These are phyloP conservation scores for Gynostemma pentaphyllum DNA, from an alignment of 306 rosid genomes.

Conservation along the genomic window DNA sequence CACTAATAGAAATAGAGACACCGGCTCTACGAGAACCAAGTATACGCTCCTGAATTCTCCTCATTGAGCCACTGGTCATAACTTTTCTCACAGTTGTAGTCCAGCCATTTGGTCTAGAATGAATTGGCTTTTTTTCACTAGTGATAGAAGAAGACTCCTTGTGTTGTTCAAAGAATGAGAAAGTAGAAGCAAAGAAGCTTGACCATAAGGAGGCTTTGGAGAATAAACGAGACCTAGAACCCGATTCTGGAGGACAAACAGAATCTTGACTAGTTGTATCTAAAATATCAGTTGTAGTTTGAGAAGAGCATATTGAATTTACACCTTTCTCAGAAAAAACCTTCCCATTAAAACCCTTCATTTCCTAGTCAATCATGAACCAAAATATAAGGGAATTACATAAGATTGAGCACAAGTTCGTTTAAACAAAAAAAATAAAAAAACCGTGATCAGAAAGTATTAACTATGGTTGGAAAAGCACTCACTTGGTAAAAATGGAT, in stretches of 20 bases:
- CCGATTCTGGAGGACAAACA: slow-evolving; percentile 37
- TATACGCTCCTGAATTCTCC: slow-evolving; percentile 73
- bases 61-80: slow-evolving; percentile 63
- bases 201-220: slow-evolving; percentile 68
- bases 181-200: slow-evolving; percentile 63
- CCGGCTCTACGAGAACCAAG: slow-evolving; percentile 62
- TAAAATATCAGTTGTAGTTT: slow-evolving; percentile 36
- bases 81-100: slow-evolving; percentile 63
- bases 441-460: too few species aligned
- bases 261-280: slow-evolving; percentile 40
- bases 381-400: slow-evolving; percentile 11
- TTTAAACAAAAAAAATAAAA: too few species aligned
- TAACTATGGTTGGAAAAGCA: too few species aligned
- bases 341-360: slow-evolving; percentile 54
- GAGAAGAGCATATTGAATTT: slow-evolving; percentile 45
- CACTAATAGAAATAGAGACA: slow-evolving; percentile 58
- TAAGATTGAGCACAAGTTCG: too few species aligned
- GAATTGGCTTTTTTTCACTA: slow-evolving; percentile 61
- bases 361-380: slow-evolving; percentile 49
- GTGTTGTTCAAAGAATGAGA: slow-evolving; percentile 58
- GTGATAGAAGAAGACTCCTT: slow-evolving; percentile 50
- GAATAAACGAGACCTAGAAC: slow-evolving; percentile 38
- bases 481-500: too few species aligned
- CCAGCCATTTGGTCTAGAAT: slow-evolving; percentile 65
- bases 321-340: slow-evolving; percentile 51